Conservation (phyloP, 192 early-diverging fungal species). For the Rhizophagus sp. region DNA sequence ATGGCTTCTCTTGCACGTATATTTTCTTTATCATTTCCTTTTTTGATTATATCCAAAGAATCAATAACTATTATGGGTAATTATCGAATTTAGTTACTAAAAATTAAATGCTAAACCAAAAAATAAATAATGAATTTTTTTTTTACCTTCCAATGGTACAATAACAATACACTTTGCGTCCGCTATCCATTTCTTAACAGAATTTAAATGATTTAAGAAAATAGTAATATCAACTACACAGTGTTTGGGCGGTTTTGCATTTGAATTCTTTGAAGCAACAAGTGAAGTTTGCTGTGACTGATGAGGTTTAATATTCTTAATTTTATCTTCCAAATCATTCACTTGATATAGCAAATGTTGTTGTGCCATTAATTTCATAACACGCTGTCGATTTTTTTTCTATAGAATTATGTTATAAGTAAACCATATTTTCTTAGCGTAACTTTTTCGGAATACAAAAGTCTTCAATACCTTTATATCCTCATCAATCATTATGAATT, state of each 20-base stretch:
- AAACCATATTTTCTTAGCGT: not conserved
- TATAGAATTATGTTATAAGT: slow-evolving; percentile 19
- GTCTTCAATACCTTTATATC: slow-evolving; percentile 39
- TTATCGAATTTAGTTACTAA: not conserved
- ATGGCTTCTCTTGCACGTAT: slow-evolving; percentile 56
- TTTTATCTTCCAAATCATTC: slow-evolving; percentile 41
- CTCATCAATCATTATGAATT: slow-evolving; percentile 43
- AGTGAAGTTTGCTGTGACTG: not conserved
- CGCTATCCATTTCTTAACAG: slow-evolving; percentile 48
- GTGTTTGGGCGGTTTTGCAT: not conserved
- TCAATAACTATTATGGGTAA: slow-evolving; percentile 42
- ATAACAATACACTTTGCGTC: slow-evolving; percentile 47
- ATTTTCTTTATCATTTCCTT: slow-evolving; percentile 52
- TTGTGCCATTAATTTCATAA: slow-evolving; percentile 46
- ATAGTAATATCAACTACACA: slow-evolving; percentile 52
- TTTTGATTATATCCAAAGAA: slow-evolving; percentile 54
- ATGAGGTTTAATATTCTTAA: slow-evolving; percentile 33
- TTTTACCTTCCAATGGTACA: slow-evolving; percentile 54
- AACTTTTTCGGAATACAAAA: not conserved
- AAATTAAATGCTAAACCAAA: not conserved
- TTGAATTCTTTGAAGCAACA: not conserved
- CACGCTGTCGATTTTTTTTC: slow-evolving; percentile 43
- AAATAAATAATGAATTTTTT: not conserved
- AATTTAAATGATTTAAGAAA: slow-evolving; percentile 47
- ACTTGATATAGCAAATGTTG: slow-evolving; percentile 45